Percentiles rank a stretch among this genome's conserved stretches.
phyloP scores from a whole-genome alignment of 441 rosid species.

The Pelargonium exstipulatum region DNA sequence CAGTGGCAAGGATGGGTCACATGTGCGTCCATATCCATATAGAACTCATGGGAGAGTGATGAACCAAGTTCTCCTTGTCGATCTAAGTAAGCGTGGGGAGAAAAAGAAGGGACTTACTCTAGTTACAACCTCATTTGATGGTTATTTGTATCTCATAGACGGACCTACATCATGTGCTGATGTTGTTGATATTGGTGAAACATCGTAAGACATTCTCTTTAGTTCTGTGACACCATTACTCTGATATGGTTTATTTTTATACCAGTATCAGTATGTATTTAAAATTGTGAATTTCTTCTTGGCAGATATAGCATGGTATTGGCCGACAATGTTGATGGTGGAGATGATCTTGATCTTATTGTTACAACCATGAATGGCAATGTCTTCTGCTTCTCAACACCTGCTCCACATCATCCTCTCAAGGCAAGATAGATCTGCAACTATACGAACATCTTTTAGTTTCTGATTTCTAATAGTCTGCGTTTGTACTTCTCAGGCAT shows the following conservation, averaged over 20 bases:
- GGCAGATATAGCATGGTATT: slow-evolving; percentile 93
- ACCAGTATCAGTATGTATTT: slow-evolving; percentile 14
- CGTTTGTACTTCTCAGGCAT: slow-evolving; percentile 53
- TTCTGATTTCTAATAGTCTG: slow-evolving; percentile 1
- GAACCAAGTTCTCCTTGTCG: slow-evolving; percentile 97
- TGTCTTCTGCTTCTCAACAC: slow-evolving; percentile 97
- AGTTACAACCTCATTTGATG: slow-evolving; percentile 93
- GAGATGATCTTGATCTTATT: slow-evolving; percentile 97
- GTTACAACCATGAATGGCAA: slow-evolving; percentile 98
- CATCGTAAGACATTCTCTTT: slow-evolving; percentile 55
- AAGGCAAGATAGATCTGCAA: slow-evolving; percentile 51
- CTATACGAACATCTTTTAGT: slow-evolving; percentile 14
- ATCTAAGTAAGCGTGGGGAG: slow-evolving; percentile 74
- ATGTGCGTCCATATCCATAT: slow-evolving; percentile 91
- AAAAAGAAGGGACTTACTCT: slow-evolving; percentile 84
- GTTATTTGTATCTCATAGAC: slow-evolving; percentile 93
- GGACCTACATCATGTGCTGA: slow-evolving; percentile 97
- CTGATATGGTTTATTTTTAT: slow-evolving; percentile 6
- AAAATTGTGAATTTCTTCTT: slow-evolving; percentile 19
- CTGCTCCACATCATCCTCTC: slow-evolving; percentile 92
- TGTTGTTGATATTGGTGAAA: slow-evolving; percentile 98
- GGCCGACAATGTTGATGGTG: slow-evolving; percentile 98
- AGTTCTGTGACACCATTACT: slow-evolving; percentile 12
- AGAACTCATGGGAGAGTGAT: slow-evolving; percentile 97
- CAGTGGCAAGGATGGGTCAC: slow-evolving; percentile 93